Evolutionary conservation across 495 filamentous ascomycete genomes (phyloP).

Genomic region (Geoglossum glabrum): DNA sequence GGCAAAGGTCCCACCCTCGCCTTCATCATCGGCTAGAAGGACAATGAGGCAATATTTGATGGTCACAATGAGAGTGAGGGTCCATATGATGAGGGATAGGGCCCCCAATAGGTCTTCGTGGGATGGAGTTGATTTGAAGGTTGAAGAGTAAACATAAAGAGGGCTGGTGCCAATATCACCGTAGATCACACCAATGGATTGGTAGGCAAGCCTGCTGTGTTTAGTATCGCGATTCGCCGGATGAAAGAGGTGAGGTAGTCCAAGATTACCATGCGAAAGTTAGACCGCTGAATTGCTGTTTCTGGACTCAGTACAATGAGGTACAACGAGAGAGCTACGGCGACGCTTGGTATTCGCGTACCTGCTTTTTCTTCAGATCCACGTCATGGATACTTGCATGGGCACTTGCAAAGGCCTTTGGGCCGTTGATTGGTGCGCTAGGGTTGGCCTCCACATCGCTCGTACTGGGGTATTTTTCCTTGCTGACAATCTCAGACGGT

Average conservation of each 20-base stretch:
- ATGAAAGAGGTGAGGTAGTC: not conserved
- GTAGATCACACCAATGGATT: conserved; percentile 53
- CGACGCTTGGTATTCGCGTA: not conserved
- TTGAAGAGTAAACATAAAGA: conserved; percentile 53
- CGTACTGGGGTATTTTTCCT: not conserved
- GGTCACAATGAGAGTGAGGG: conserved; percentile 50
- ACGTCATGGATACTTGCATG: not conserved
- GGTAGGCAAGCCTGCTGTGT: conserved; percentile 34
- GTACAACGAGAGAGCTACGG: too few relatives aligned
- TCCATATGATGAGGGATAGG: conserved; percentile 56
- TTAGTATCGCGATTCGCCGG: not conserved
- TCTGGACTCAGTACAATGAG: not conserved
- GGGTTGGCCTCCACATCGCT: not conserved
- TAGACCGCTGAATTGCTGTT: not conserved
- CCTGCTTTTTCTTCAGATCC: not conserved
- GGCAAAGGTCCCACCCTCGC: conserved; percentile 59
- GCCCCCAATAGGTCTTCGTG: conserved; percentile 45
- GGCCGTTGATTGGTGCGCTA: not conserved
- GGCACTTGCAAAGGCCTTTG: not conserved
- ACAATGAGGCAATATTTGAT: conserved; percentile 55
- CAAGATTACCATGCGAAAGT: not conserved
- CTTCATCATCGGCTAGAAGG: conserved; percentile 51
- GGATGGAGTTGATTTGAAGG: conserved; percentile 35
- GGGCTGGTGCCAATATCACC: conserved; percentile 62
- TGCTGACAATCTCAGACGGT: not conserved